Conservation (phyloP, 2,329 filamentous ascomycete species). For the Zasmidium angulare region DNA sequence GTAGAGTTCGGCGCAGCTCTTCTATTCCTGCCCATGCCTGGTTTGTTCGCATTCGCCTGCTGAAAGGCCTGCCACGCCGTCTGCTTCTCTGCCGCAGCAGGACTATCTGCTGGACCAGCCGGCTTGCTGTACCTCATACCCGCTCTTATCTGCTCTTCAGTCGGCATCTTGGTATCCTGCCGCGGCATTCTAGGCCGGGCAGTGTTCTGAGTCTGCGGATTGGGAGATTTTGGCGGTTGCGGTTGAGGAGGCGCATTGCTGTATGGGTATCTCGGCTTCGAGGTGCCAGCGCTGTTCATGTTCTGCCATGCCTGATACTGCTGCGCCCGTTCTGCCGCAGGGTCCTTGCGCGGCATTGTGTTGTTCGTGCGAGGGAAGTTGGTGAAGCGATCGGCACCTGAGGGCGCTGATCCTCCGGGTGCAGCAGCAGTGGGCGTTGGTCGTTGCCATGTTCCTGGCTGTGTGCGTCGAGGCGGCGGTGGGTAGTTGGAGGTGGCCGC, state of each 20-base stretch:
- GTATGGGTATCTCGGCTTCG: slow-evolving; percentile 25
- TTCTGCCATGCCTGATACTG: slow-evolving; percentile 52
- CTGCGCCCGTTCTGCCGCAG: slow-evolving; percentile 43
- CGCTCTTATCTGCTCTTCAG: slow-evolving; percentile 38
- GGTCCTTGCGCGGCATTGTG: slow-evolving; percentile 36
- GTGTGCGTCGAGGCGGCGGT: slow-evolving; percentile 45
- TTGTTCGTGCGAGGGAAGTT: slow-evolving; percentile 39
- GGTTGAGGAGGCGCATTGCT: slow-evolving; percentile 15
- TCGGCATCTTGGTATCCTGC: slow-evolving; percentile 35
- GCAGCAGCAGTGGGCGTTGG: slow-evolving; percentile 22
- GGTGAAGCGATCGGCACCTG: slow-evolving; percentile 46
- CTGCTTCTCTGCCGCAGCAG: slow-evolving; percentile 33
- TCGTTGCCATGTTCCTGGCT: slow-evolving; percentile 38
- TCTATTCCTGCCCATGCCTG: slow-evolving; percentile 38
- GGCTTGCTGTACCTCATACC: slow-evolving; percentile 34
- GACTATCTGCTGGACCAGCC: slow-evolving; percentile 13
- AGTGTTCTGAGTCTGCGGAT: slow-evolving; percentile 10
- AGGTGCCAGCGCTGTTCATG: slow-evolving; percentile 45
- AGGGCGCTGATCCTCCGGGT: slow-evolving; percentile 28
- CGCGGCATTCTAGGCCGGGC: slow-evolving; percentile 25
- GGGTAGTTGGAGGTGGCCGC: slow-evolving; percentile 41
- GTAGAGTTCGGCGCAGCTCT: slow-evolving; percentile 36
- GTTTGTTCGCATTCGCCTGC: slow-evolving; percentile 23
- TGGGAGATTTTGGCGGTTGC: slow-evolving; percentile 22
- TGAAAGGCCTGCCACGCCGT: slow-evolving; percentile 39